Conservation (phyloP, 169 alveolate genomes). For the Plasmodium gallinaceum region DNA sequence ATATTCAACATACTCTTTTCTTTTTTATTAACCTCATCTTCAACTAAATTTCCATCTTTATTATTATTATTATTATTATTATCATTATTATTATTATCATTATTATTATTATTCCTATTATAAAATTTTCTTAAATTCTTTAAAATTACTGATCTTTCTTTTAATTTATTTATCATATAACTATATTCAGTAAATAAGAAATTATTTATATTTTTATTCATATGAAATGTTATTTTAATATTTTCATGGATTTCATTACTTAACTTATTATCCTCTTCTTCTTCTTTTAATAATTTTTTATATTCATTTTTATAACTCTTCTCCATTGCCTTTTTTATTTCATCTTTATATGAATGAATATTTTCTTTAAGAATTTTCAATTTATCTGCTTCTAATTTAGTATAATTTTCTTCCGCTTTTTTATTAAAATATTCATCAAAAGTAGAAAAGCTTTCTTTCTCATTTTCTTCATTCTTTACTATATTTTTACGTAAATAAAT, state of each 20-base stretch:
- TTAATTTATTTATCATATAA: constrained; percentile 66
- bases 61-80: background rate
- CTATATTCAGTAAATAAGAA: constrained; percentile 67
- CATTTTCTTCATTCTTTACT: background rate
- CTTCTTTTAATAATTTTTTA: constrained; percentile 42
- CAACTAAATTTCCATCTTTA: background rate
- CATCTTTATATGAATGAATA: constrained; percentile 15
- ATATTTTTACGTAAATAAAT: background rate
- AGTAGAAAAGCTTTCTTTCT: background rate
- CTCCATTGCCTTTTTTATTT: constrained; percentile 45
- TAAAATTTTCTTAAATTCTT: constrained; percentile 19
- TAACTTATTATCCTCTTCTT: constrained; percentile 49
- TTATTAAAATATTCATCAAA: constrained; percentile 74
- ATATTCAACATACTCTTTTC: background rate
- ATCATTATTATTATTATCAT: background rate
- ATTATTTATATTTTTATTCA: constrained; percentile 69
- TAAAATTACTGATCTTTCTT: constrained; percentile 55
- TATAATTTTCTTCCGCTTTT: constrained; percentile 52
- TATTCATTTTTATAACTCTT: constrained; percentile 62
- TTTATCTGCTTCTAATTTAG: constrained; percentile 64
- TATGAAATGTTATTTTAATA: constrained; percentile 52
- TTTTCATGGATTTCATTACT: constrained; percentile 53
- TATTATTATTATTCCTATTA: too few relatives aligned
- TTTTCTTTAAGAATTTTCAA: constrained; percentile 54
- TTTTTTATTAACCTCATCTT: background rate